These are phyloP conservation scores for Scheffersomyces parashehatae DNA, from an alignment of 1,139 yeast genomes.

Conservation along the genomic window DNA sequence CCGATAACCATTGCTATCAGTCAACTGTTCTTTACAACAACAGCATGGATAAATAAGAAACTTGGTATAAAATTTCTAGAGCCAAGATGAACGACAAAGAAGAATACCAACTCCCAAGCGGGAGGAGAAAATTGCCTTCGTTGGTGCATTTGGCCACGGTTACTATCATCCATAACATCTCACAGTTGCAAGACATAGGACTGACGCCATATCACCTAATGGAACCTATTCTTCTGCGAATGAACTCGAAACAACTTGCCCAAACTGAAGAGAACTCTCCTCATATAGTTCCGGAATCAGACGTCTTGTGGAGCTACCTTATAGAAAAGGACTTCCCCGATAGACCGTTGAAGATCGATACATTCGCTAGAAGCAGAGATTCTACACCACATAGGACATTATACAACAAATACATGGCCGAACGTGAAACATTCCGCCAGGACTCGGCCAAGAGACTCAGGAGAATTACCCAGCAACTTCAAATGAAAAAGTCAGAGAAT, in stretches of 20 bases:
- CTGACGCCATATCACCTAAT: constrained; percentile 51
- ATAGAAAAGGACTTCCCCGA: constrained; percentile 53
- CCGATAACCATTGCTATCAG: too few relatives aligned
- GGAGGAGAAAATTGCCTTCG: constrained; percentile 5
- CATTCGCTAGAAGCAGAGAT: constrained; percentile 5
- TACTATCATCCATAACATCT: constrained; percentile 18
- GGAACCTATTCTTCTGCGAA: constrained; percentile 40
- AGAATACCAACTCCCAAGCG: too few relatives aligned
- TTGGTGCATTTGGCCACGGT: constrained; percentile 17
- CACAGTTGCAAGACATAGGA: constrained; percentile 41
- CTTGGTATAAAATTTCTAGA: too few relatives aligned
- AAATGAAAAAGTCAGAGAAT: constrained; percentile 46
- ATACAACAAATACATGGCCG: constrained; percentile 44
- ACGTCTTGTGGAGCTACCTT: constrained; percentile 49
- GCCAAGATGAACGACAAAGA: too few relatives aligned
- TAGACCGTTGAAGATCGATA: constrained; percentile 22
- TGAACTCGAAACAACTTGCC: constrained; percentile 49
- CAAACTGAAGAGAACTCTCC: constrained; percentile 47
- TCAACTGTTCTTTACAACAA: too few relatives aligned
- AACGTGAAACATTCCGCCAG: constrained; percentile 47
- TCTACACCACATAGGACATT: constrained; percentile 42
- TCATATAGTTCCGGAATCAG: constrained; percentile 48
- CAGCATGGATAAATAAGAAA: too few relatives aligned
- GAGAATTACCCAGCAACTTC: constrained; percentile 40
- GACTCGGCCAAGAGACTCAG: constrained; percentile 53